phyloP scores from a whole-genome alignment of 768 basidiomycete species.

The Agaricus subrufescens region DNA sequence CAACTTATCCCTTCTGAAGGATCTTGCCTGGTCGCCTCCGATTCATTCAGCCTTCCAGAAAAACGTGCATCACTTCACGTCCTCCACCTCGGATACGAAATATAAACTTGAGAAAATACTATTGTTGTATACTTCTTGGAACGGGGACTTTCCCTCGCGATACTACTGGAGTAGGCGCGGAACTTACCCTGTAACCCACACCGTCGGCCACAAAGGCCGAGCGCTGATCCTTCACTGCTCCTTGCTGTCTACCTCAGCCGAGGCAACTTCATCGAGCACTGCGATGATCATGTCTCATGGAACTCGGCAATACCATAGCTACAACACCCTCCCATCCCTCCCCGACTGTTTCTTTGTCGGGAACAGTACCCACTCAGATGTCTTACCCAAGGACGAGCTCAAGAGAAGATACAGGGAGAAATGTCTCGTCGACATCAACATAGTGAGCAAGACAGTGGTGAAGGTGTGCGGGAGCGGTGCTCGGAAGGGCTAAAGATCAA shows the following conservation, averaged over 20 bases:
- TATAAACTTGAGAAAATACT: conserved; percentile 10
- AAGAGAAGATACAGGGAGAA: conserved; percentile 30
- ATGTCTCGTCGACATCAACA: conserved; percentile 48
- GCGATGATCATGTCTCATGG: conserved; percentile 36
- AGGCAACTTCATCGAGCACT: conserved; percentile 48
- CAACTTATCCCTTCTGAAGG: conserved; percentile 21
- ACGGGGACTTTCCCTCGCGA: neutral
- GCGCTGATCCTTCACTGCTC: conserved; percentile 30
- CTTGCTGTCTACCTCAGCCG: conserved; percentile 54
- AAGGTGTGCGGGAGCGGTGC: conserved; percentile 24
- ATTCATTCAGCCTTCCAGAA: conserved; percentile 42
- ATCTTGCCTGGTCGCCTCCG: conserved; percentile 61
- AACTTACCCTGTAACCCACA: neutral
- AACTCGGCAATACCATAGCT: conserved; percentile 39
- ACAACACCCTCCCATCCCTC: conserved; percentile 47
- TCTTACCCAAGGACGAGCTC: no score
- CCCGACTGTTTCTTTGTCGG: conserved; percentile 36
- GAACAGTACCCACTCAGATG: neutral
- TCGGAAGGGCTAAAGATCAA: conserved; percentile 14
- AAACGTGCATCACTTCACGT: conserved; percentile 39
- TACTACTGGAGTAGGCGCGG: neutral
- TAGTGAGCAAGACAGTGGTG: conserved; percentile 41
- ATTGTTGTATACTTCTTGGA: conserved; percentile 8
- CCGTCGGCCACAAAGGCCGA: neutral
- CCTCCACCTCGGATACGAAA: neutral